Base-by-base conservation (phyloP, 768 basidiomycete genomes). In the Lactarius indigo region DNA sequence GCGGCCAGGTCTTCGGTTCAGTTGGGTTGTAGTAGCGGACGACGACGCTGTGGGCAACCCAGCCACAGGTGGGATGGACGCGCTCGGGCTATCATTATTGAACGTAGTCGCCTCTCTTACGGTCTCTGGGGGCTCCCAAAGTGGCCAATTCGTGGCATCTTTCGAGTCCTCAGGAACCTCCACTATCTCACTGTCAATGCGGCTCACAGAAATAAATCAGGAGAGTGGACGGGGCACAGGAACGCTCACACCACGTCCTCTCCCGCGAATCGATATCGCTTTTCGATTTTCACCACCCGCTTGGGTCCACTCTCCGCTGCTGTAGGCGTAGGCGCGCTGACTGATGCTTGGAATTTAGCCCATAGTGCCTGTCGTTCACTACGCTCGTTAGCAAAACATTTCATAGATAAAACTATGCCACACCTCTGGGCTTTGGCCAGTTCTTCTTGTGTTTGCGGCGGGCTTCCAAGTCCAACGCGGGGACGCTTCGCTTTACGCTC, bases 101-200 rank as follows among this genome's bases (percentile, higher is more conserved):
- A 65, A 57, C 8, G 72, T 44, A 5, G 69, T 20, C 7, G 64
- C 66, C 18, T 54, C 55, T 23, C 65, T 62, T 47, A 66, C 69
- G 23, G 69, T 70, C 12, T 73, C 63, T 35, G 69, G 44, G n/a
- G 75, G 73, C 52, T 73, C 71, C 83, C 84, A 88, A 33, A 78
- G 69, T 0, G 91, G 88, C 90, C 91, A 94, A 74, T 84, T 84
- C 72, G 83, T 87, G 3, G 91, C 91, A 5, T 94, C 92, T 8
- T 82, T 77, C 1, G 91, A 93, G 70, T 85, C 84, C 69, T 86
- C 90, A 15, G 82, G 79, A 2, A 94, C 92, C 66, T 91, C 87
- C 20, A 86, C 81, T 1, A 92, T 81, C 74, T 93, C 87, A 59
- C 92, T 94, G 74, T 33, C 59, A 44, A 50, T 47, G 33, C 54